A percentile compares a stretch with the other conserved stretches of the same genome.
Conservation (phyloP, 139 green algal species). For the Volvox africanus region DNA sequence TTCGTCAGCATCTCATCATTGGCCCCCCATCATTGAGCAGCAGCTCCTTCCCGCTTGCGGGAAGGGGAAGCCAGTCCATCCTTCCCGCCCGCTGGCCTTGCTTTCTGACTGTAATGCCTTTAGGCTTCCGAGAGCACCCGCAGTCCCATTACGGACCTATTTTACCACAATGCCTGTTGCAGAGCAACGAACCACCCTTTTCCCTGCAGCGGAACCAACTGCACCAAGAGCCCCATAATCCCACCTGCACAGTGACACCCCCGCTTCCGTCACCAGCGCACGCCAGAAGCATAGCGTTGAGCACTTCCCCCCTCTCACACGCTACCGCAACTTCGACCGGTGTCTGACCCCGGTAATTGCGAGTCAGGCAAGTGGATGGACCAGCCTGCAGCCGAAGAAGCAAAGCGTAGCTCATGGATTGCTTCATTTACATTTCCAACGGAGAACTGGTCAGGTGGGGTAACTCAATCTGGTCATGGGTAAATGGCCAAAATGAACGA, state of each 20-base stretch:
- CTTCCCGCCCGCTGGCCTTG: too few relatives aligned
- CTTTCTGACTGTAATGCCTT: too few relatives aligned
- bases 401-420: too few relatives aligned
- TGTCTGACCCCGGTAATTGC: slow-evolving; percentile 63
- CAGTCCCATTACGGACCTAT: background rate
- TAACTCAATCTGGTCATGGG: too few relatives aligned
- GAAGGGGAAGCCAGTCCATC: too few relatives aligned
- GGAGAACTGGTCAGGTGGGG: too few relatives aligned
- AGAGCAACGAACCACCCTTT: background rate
- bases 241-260: slow-evolving; percentile 42
- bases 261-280: slow-evolving; percentile 63
- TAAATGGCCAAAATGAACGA: too few relatives aligned
- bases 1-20: too few relatives aligned
- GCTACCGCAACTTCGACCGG: slow-evolving; percentile 73
- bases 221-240: background rate
- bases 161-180: background rate
- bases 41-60: too few relatives aligned
- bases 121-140: background rate
- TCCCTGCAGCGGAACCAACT: background rate
- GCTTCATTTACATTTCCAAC: too few relatives aligned
- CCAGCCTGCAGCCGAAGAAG: slow-evolving; percentile 27
- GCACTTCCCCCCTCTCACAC: slow-evolving; percentile 71
- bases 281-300: slow-evolving; percentile 86
- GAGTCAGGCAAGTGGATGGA: slow-evolving; percentile 60
- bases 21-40: too few relatives aligned